Evolutionary conservation across 441 rosid genomes (phyloP), one percentile per base, ranked within the genome.

Genomic region (Lepidium campestre): DNA sequence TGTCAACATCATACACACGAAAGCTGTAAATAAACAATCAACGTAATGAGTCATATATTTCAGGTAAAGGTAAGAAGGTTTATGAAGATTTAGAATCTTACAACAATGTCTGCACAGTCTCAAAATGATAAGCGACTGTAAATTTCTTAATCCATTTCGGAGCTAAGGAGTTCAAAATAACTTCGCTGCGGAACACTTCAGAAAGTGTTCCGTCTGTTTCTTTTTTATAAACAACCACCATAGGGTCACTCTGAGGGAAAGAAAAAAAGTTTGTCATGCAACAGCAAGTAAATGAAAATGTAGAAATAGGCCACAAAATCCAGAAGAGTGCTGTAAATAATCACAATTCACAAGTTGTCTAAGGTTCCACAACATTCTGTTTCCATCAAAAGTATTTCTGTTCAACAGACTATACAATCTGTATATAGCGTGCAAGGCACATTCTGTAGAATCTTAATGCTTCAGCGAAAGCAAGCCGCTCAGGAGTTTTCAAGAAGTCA

Each of bases 161-260:
- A 70, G 80, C 81, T 77, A 90, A 78, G 29, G 97, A 88, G 82
- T 90, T 90, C 70, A 84, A 81, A 76, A 93, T 72, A 49, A 90
- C 96, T 80, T 93, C 98, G 12, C 87, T 81, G 45, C 97, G 96
- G 53, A 77, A 83, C 48, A 76, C 85, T 80, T 93, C 97, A 27
- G 78, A 47, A 22, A 81, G 75, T 39, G 77, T 48, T 68, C 84
- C 96, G 77, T 93, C 94, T 76, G 76, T 82, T 73, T 73, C 86
- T 62, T 77, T 87, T 10, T 63, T 78, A 74, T 82, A 87, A 70
- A 81, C 80, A 61, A 88, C 91, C 77, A 90, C 66, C 97, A 90
- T 82, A 0, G 98, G 97, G 79, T 93, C 98, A 62, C 98, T 93
- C 98, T 93, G 75, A 73, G 74, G 74, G 65, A 36, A 65, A 54